phyloP scores from a whole-genome alignment of 1,139 yeast genomes.

The Blastobotrys persicus region DNA sequence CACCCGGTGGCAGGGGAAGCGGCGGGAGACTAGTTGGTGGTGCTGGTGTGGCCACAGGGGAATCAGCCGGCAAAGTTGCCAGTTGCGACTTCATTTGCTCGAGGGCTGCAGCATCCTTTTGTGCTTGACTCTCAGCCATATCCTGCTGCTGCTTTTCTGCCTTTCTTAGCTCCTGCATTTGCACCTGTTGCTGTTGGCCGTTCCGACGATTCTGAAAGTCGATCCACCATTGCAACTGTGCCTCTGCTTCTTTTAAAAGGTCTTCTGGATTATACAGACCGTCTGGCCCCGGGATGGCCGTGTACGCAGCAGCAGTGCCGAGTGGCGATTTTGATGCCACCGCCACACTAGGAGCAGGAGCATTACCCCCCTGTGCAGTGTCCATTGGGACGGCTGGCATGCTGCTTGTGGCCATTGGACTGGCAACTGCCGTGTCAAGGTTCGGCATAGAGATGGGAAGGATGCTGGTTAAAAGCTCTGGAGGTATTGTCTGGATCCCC shows the following conservation, averaged over 20 bases:
- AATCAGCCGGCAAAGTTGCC: neutral
- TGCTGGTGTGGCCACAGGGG: no score
- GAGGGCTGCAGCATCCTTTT: neutral
- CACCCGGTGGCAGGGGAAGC: neutral
- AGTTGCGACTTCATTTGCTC: neutral
- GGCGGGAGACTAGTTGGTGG: no score
- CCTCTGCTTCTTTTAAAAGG: neutral
- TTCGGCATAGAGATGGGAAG: neutral
- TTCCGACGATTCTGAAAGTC: slow-evolving; percentile 4
- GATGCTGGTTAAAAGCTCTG: neutral
- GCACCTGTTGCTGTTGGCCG: neutral
- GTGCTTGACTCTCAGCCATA: slow-evolving; percentile 3
- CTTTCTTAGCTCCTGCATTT: neutral
- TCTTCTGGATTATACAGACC: neutral
- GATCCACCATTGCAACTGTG: slow-evolving; percentile 5
- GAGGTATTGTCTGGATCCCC: neutral
- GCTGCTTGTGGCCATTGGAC: neutral
- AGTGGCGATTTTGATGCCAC: neutral
- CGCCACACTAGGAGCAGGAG: neutral
- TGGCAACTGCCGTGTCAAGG: neutral
- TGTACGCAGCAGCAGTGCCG: neutral
- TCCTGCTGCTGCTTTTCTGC: slow-evolving; percentile 4
- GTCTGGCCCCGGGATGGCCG: neutral
- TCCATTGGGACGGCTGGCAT: no score
- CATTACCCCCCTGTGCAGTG: neutral